Base-by-base conservation (phyloP, 2,329 filamentous ascomycete genomes). In the Ophiostoma sp. region DNA sequence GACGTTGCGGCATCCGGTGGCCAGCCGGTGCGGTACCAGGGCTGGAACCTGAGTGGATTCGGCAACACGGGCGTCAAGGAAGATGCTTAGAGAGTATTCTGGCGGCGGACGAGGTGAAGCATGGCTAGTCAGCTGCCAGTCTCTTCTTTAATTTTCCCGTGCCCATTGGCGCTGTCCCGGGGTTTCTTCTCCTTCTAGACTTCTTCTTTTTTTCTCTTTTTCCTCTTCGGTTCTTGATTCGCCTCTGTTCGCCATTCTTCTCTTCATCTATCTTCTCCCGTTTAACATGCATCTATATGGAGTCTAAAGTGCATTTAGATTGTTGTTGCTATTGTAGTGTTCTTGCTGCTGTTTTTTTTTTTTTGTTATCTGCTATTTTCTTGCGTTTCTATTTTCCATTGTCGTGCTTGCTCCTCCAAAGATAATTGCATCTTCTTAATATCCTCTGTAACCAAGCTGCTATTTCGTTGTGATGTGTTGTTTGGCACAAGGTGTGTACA, bases 1-100 rank as follows among this genome's bases (percentile, higher is more conserved):
- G 23, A 39, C 33, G 17, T 35, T 8, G 60, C 27, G 10, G 64
- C 23, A 7, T 15, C 62, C 5, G n/a, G 17, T 2, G 66, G 31
- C 20, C 71, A 76, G 62, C 73, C 75, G 20, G 74, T 75, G 54
- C 78, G 77, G 70, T 81, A 80, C 72, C 76, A 79, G 67, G 79
- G 78, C 64, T 80, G 79, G 81, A 79, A 81, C 72, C 73, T 79
- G 48, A 78, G 77, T 72, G 79, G 79, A 74, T 79, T 82, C 76
- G 79, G 80, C 69, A 79, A 80, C 73, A 79, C 78, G 65, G 79
- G 78, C 71, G 77, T 79, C 69, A 78, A 78, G 74, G 75, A 77
- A 35, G 76, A 75, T 71, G 78, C 79, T 68, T 72, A 76, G 69
- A 39, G 35, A 23, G 62, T 17, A 39, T 31, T 2, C 7, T 20